Base-by-base conservation (phyloP, 202 grass and related monocot genomes). In the Panicum virgatum region DNA sequence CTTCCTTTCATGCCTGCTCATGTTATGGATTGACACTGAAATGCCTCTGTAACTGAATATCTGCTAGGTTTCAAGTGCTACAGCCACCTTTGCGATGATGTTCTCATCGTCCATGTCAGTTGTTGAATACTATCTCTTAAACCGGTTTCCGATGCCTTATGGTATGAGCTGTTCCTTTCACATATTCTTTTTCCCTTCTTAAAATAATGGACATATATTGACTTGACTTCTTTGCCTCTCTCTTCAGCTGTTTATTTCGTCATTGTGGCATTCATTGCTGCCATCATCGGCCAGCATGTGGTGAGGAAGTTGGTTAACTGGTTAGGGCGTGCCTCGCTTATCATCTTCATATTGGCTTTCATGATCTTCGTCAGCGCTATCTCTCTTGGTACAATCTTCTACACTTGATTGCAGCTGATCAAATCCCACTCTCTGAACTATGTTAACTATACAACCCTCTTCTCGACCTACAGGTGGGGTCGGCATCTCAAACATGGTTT, bases 311-410 rank as follows among this genome's bases (percentile, higher is more conserved):
- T 99, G 58, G 87, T 99, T 71, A 91, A 88, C 54, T 84, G 92
- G 86, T 85, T 96, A 66, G 96, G 92, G 37, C 77, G 92, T 73
- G 92, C 96, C 62, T 98, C 96, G 3, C 87, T 98, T 57, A 98
- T 98, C 80, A 98, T 98, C 67, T 96, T 98, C 87, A 96, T 96
- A 76, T 48, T 98, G 75, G 71, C 92, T 58, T 96, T 90, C 80
- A 99, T 87, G 68, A 99, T 99, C 43, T 96, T 98, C 29, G 61
- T 87, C 62, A 99, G 92, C 51, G 96, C 96, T 7, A 56, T 96
- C 82, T 96, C 91, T 26, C 80, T 98, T 2, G 92, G 92, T 93
- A 88, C 20, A 18, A 12, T 58, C 40, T 40, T 61, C 19, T 56
- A 48, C 26, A 40, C 65, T 16, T 44, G 8, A 75, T 43, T 30